Base-by-base conservation (phyloP, 2,329 filamentous ascomycete species). In the Graphilbum fragrans region DNA sequence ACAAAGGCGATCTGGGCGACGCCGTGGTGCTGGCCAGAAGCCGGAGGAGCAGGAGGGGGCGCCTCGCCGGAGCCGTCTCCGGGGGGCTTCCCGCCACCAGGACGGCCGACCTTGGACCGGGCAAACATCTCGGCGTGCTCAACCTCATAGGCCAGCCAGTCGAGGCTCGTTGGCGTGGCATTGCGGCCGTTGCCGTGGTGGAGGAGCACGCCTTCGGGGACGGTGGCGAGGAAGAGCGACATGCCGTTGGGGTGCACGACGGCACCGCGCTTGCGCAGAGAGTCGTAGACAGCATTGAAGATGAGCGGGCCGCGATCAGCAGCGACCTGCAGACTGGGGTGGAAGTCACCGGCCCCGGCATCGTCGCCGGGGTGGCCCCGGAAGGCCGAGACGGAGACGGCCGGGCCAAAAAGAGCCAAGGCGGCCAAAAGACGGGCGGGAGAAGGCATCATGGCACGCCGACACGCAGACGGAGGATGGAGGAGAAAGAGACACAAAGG, bases 91-190 rank as follows among this genome's bases (percentile, higher is more conserved):
- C 39, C 22, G 10, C 2, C 17, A 12, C n/a, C 27, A 14, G 14
- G 17, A 12, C 23, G 17, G 4, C 12, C 4, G 7, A 18, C 4
- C 7, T 19, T 16, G 8, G 14, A 22, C 16, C 56, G 55, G 1
- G 80, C 77, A 58, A 87, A 86, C 3, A 65, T 56, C 48, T 81
- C 65, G 1, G 82, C 78, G 57, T 87, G 82, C 50, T 87, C 82
- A 8, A 81, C 71, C 54, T 87, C 82, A 52, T 86, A 87, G 1
- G 82, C 82, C 2, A 87, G 63, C 81, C 82, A 86, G 51, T 86
- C 77, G 20, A 43, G 42, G 1, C 64, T 68, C 2, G 61, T 58
- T 0, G 83, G 68, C 0, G 66, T 61, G 2, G 68, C 58, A 1
- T 62, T 52, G 1, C 51, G 55, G 12, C 49, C 49, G 1, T 67